These are phyloP conservation scores for Patellaria atrata DNA, from an alignment of 495 filamentous ascomycete genomes.

Conservation along the genomic window DNA sequence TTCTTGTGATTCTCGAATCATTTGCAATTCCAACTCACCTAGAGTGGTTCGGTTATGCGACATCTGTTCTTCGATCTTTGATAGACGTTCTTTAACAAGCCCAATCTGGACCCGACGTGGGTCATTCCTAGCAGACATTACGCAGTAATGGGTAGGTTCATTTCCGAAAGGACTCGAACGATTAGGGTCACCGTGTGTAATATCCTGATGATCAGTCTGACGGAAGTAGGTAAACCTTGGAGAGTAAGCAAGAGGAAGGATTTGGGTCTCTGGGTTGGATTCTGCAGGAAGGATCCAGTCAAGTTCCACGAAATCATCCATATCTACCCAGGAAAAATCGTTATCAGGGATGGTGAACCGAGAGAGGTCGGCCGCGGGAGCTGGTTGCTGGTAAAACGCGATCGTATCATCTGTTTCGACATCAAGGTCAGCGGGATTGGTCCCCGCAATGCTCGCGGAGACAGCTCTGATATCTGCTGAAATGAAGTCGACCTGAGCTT, in stretches of 20 bases:
- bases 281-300: conserved; percentile 91
- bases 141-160: conserved; percentile 83
- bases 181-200: conserved; percentile 50
- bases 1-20: conserved; percentile 29
- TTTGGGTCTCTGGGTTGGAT: conserved; percentile 82
- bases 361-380: conserved; percentile 53
- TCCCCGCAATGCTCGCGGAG: conserved; percentile 74
- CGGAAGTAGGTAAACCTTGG: conserved; percentile 94
- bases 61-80: conserved; percentile 64
- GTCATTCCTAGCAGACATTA: conserved; percentile 86
- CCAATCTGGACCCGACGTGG: conserved; percentile 79
- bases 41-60: conserved; percentile 43
- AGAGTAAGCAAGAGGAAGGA: conserved; percentile 79
- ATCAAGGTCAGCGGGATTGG: conserved; percentile 54
- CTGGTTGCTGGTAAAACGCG: conserved; percentile 41
- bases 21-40: conserved; percentile 31
- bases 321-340: conserved; percentile 90
- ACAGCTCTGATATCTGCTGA: conserved; percentile 88
- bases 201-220: conserved; percentile 77
- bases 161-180: conserved; percentile 76
- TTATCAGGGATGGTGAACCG: conserved; percentile 89
- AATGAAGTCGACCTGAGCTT: conserved; percentile 80
- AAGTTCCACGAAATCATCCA: conserved; percentile 97
- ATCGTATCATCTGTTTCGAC: conserved; percentile 44
- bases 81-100: conserved; percentile 65